Evolutionary conservation across 306 rosid species (phyloP).

Genomic region (Carpinus viminea): DNA sequence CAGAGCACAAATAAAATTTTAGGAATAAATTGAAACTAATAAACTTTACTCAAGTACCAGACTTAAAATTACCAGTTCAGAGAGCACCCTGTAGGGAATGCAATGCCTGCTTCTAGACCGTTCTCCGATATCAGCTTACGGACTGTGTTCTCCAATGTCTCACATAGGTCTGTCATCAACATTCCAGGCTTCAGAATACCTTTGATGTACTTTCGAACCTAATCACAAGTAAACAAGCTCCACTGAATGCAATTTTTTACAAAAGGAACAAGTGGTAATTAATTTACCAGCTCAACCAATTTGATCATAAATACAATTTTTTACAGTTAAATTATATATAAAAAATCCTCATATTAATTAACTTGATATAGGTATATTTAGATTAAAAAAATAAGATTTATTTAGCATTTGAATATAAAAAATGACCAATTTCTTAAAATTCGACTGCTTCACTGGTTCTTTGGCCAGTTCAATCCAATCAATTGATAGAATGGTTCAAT

Average conservation of each 20-base stretch:
- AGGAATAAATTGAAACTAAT: background rate
- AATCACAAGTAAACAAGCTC: slow-evolving; percentile 30
- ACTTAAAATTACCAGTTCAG: slow-evolving; percentile 67
- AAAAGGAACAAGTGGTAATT: background rate
- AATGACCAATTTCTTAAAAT: too few species aligned
- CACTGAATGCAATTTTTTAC: slow-evolving; percentile 1
- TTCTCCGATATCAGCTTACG: slow-evolving; percentile 85
- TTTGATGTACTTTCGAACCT: slow-evolving; percentile 88
- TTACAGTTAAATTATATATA: background rate
- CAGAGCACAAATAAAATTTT: slow-evolving; percentile 19
- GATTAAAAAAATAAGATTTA: too few species aligned
- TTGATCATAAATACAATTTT: background rate
- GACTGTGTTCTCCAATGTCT: slow-evolving; percentile 88
- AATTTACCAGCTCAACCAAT: background rate
- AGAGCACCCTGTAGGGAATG: slow-evolving; percentile 99
- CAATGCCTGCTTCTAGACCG: slow-evolving; percentile 97
- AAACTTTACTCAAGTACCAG: background rate
- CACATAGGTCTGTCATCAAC: slow-evolving; percentile 93
- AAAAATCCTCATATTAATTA: background rate
- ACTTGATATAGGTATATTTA: too few species aligned
- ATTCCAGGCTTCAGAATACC: slow-evolving; percentile 89
- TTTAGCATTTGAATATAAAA: too few species aligned
- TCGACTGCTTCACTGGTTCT: background rate
- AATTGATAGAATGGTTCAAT: background rate
- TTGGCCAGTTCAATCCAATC: background rate